phyloP scores from a whole-genome alignment of 108 stramenopile genomes.

The Seminavis robusta region DNA sequence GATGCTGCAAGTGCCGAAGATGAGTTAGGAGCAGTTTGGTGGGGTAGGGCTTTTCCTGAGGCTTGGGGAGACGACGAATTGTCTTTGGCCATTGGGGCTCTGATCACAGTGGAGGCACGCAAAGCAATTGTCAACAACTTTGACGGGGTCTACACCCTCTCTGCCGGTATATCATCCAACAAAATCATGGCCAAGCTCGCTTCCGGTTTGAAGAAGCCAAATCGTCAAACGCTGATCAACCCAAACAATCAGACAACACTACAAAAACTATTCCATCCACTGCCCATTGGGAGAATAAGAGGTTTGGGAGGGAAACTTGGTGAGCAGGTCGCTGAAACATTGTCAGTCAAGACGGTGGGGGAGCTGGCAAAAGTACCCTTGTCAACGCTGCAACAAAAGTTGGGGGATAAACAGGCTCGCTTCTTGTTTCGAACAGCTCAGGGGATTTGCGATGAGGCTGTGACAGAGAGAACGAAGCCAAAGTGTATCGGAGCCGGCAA shows the following conservation, averaged over 20 bases:
- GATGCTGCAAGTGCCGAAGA: background rate
- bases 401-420: too few species aligned
- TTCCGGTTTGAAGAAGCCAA: conserved; percentile 61
- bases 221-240: conserved; percentile 67
- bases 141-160: conserved; percentile 44
- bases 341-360: too few species aligned
- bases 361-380: too few species aligned
- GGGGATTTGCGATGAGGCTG: too few species aligned
- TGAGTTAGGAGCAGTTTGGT: conserved; percentile 10
- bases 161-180: conserved; percentile 55
- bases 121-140: conserved; percentile 22
- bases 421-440: too few species aligned
- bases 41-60: conserved; percentile 11
- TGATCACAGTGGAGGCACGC: conserved; percentile 29
- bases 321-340: too few species aligned
- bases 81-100: conserved; percentile 28
- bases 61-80: conserved; percentile 27
- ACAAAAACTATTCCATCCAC: conserved; percentile 14
- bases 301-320: conserved; percentile 25
- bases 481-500: too few species aligned
- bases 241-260: background rate
- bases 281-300: conserved; percentile 13
- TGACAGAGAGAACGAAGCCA: too few species aligned
- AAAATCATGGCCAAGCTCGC: conserved; percentile 62
- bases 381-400: too few species aligned